Percentiles rank a stretch among this genome's conserved stretches.
These are phyloP conservation scores for Drechslerella coelobrocha DNA, from an alignment of 2,329 filamentous ascomycete genomes.

Conservation along the genomic window DNA sequence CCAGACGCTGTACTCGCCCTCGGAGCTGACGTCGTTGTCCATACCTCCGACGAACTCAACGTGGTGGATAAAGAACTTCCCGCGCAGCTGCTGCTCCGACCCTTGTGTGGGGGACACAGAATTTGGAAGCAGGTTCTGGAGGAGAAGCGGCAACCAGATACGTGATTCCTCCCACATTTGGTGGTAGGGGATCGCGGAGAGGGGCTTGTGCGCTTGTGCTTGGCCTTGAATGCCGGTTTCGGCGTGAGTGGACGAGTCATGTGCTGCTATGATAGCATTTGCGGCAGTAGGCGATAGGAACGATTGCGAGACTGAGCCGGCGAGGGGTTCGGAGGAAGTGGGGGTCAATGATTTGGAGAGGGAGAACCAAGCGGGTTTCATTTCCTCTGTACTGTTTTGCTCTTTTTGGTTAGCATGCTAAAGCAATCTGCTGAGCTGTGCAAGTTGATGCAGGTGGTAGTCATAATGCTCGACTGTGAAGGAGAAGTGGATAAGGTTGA, in stretches of 20 bases:
- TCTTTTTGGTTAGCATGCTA: neutral
- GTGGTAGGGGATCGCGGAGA: slow-evolving; percentile 50
- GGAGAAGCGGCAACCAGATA: slow-evolving; percentile 51
- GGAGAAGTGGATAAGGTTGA: too few species aligned
- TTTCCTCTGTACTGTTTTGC: slow-evolving; percentile 53
- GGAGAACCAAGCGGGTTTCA: slow-evolving; percentile 53
- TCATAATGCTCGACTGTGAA: too few species aligned
- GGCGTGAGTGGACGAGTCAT: neutral
- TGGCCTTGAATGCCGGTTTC: too few species aligned
- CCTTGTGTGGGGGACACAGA: neutral
- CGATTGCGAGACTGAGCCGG: slow-evolving; percentile 21
- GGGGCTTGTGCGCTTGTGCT: too few species aligned
- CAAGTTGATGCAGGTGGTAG: too few species aligned
- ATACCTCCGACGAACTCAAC: slow-evolving; percentile 52
- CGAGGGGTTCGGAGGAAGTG: neutral
- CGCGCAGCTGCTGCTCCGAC: neutral
- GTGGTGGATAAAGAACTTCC: slow-evolving; percentile 52
- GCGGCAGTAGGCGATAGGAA: slow-evolving; percentile 25
- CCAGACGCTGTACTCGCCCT: slow-evolving; percentile 52
- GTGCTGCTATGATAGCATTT: neutral
- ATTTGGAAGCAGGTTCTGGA: slow-evolving; percentile 31
- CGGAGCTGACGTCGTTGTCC: slow-evolving; percentile 48
- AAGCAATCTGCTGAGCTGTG: too few species aligned
- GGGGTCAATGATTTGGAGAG: slow-evolving; percentile 41
- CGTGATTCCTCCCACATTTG: slow-evolving; percentile 54